These are phyloP conservation scores for Fistulinella prunicolor DNA, from an alignment of 768 basidiomycete species.

Conservation along the genomic window DNA sequence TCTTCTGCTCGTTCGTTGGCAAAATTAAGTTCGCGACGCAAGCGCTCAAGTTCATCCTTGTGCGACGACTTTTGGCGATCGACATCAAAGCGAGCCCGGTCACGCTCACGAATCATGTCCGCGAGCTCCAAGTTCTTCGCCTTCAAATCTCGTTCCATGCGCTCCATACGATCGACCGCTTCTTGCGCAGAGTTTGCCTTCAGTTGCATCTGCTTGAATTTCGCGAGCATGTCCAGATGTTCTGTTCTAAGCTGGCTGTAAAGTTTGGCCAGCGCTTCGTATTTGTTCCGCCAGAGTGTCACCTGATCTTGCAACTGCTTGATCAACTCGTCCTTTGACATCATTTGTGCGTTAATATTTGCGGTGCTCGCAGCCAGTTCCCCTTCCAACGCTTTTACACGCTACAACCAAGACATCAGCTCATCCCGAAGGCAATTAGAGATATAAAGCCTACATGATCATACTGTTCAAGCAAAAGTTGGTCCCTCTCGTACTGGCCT, in stretches of 20 bases:
- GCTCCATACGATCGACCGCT: conserved; percentile 96
- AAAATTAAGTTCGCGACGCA: conserved; percentile 89
- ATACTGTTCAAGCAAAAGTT: conserved; percentile 96
- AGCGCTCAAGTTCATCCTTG: conserved; percentile 90
- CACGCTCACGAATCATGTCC: conserved; percentile 98
- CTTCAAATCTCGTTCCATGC: conserved; percentile 98
- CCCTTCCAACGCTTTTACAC: conserved; percentile 93
- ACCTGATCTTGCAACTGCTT: conserved; percentile 96
- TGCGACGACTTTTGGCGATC: conserved; percentile 92
- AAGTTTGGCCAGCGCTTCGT: conserved; percentile 96
- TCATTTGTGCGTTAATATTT: conserved; percentile 82
- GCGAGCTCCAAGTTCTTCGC: conserved; percentile 98
- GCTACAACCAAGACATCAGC: conserved; percentile 42
- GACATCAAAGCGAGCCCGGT: conserved; percentile 91
- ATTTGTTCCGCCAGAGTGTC: conserved; percentile 95
- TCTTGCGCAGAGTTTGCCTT: conserved; percentile 99
- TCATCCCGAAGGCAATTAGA: neutral
- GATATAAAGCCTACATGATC: conserved; percentile 61
- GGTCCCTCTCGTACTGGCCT: conserved; percentile 97
- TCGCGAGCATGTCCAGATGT: conserved; percentile 94
- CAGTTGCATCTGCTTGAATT: conserved; percentile 95
- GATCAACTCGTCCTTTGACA: conserved; percentile 93
- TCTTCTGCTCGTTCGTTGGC: conserved; percentile 99
- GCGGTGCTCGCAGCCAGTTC: conserved; percentile 73
- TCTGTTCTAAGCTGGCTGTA: conserved; percentile 98